Evolutionary conservation across 2,329 filamentous ascomycete species (phyloP).

Genomic region (Sarocladium brachiariae): DNA sequence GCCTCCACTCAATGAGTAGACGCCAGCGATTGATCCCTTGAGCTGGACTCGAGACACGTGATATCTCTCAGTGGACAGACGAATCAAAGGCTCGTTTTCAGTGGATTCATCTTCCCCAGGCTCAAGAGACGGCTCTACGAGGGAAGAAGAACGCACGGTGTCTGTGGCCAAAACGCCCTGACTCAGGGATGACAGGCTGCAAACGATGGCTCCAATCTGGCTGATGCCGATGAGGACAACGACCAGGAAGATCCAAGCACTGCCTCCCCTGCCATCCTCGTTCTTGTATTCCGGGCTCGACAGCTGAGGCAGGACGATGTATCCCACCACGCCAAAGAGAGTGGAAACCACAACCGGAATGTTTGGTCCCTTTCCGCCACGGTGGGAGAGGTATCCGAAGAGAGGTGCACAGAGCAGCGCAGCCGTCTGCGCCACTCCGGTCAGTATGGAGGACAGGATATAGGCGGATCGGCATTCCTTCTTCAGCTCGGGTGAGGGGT

Average conservation of each 20-base stretch:
- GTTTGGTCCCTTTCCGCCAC: conserved; percentile 56
- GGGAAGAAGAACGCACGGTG: conserved; percentile 22
- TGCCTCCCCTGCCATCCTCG: conserved; percentile 58
- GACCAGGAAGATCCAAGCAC: conserved; percentile 63
- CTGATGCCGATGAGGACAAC: conserved; percentile 80
- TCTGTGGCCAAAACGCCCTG: conserved; percentile 63
- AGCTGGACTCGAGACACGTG: conserved; percentile 49
- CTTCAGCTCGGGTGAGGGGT: conserved; percentile 68
- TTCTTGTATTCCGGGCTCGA: conserved; percentile 67
- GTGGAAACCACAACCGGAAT: conserved; percentile 68
- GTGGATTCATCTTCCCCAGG: conserved; percentile 33
- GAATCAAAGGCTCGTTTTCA: conserved; percentile 35
- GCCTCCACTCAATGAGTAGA: conserved; percentile 88
- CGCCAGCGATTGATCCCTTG: conserved; percentile 90
- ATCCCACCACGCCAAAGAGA: conserved; percentile 69
- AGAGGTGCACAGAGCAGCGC: conserved; percentile 78
- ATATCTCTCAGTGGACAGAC: conserved; percentile 22
- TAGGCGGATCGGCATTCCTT: conserved; percentile 81
- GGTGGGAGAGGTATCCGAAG: conserved; percentile 80
- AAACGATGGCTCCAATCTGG: conserved; percentile 95
- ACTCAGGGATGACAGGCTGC: conserved; percentile 82
- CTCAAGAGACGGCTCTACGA: conserved; percentile 21
- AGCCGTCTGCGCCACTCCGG: conserved; percentile 80
- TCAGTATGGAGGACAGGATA: conserved; percentile 77
- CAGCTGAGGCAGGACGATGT: conserved; percentile 68